These are phyloP conservation scores for Nemophila menziesii DNA, from an alignment of 257 asterid species.

Conservation along the genomic window DNA sequence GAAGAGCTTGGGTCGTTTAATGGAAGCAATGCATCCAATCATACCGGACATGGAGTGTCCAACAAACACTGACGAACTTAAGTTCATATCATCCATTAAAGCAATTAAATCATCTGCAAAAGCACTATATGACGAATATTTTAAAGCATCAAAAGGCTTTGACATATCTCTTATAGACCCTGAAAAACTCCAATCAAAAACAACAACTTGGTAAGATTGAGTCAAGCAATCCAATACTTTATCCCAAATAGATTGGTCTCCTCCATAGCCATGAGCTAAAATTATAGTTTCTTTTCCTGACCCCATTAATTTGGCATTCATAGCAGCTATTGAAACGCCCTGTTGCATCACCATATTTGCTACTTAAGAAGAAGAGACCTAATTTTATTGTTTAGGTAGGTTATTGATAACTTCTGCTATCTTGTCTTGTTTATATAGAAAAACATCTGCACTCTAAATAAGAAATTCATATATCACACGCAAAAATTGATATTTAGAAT, in stretches of 20 bases:
- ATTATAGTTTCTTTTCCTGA: slow-evolving; percentile 49
- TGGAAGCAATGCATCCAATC: slow-evolving; percentile 78
- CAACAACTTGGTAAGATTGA: slow-evolving; percentile 26
- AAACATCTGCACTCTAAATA: no score
- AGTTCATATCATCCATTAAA: slow-evolving; percentile 49
- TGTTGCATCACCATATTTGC: slow-evolving; percentile 17
- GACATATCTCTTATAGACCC: slow-evolving; percentile 48
- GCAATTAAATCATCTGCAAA: slow-evolving; percentile 63
- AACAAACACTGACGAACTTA: slow-evolving; percentile 41
- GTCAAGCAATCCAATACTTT: slow-evolving; percentile 31
- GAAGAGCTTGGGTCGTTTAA: slow-evolving; percentile 63
- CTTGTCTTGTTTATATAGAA: no score
- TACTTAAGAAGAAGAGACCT: no score
- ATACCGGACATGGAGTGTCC: slow-evolving; percentile 96
- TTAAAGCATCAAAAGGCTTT: slow-evolving; percentile 32
- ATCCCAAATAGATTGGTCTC: slow-evolving; percentile 76
- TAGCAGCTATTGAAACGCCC: slow-evolving; percentile 21
- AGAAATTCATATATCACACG: no score
- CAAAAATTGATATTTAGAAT: no score
- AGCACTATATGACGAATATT: slow-evolving; percentile 44
- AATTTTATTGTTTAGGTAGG: no score
- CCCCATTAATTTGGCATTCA: slow-evolving; percentile 54
- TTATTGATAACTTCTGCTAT: no score
- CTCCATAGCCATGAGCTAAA: slow-evolving; percentile 78
- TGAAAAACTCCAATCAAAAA: slow-evolving; percentile 80